A percentile compares a stretch with the other conserved stretches of the same genome.
Conservation (phyloP, 305 asterid genomes). For the Fraxinus baroniana region DNA sequence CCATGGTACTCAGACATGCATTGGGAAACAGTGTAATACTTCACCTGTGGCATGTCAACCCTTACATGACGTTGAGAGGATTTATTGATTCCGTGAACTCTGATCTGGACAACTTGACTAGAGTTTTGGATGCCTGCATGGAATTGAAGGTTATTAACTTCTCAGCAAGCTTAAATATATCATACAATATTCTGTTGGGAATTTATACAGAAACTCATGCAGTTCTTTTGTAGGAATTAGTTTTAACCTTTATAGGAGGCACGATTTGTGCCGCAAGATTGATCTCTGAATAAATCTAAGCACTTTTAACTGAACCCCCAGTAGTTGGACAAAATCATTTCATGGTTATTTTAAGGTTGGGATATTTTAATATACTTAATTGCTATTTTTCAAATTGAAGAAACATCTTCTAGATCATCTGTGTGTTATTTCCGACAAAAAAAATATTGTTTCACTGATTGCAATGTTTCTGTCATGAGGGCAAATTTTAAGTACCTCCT, state of each 20-base stretch:
- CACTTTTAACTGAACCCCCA: neutral
- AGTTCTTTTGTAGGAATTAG: neutral
- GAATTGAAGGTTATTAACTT: conserved; percentile 70
- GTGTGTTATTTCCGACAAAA: neutral
- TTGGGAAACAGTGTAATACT: conserved; percentile 47
- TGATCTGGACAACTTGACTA: conserved; percentile 56
- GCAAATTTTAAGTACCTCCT: neutral
- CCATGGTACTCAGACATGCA: conserved; percentile 52
- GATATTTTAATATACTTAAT: neutral
- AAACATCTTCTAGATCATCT: neutral
- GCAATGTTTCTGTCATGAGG: neutral
- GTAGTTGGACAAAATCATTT: neutral
- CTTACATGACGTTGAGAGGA: conserved; percentile 69
- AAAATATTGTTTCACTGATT: neutral
- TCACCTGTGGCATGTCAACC: conserved; percentile 73
- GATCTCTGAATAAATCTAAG: neutral
- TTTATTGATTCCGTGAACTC: conserved; percentile 59
- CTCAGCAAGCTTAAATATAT: conserved; percentile 3
- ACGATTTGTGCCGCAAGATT: neutral
- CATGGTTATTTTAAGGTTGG: neutral
- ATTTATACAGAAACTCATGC: neutral
- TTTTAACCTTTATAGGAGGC: neutral
- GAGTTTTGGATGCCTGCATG: conserved; percentile 76
- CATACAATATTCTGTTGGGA: neutral
- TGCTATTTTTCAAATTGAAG: neutral